These are phyloP conservation scores for Termitomyces sp. DNA, from an alignment of 768 basidiomycete species.

Conservation along the genomic window DNA sequence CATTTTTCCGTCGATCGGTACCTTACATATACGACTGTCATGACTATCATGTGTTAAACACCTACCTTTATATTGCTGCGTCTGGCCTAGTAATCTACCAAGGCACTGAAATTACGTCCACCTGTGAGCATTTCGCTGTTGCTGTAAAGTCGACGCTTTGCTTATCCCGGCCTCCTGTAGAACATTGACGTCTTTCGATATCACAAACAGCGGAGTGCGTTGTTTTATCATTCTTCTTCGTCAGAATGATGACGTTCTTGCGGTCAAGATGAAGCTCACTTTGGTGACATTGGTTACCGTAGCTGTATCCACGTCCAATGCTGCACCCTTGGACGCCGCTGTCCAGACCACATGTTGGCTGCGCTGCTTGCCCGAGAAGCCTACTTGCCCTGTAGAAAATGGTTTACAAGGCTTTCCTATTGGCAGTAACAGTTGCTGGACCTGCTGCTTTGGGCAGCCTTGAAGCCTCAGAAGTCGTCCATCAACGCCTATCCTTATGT, in stretches of 20 bases:
- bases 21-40: too few relatives aligned
- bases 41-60: too few relatives aligned
- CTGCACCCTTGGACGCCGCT: background rate
- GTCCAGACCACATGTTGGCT: background rate
- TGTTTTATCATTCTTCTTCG: background rate
- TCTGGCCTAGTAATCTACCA: too few relatives aligned
- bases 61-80: too few relatives aligned
- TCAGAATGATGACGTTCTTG: slow-evolving; percentile 39
- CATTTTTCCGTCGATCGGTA: too few relatives aligned
- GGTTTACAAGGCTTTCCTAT: background rate
- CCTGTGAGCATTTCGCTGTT: too few relatives aligned
- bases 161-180: background rate
- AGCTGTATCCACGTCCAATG: background rate
- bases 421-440: background rate
- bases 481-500: background rate
- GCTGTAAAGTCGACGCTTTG: too few relatives aligned
- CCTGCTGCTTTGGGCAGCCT: slow-evolving; percentile 1
- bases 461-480: background rate
- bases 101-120: too few relatives aligned
- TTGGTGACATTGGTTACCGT: background rate
- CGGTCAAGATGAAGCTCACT: slow-evolving; percentile 16
- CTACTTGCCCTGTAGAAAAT: background rate
- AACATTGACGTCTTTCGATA: background rate
- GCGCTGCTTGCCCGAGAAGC: background rate
- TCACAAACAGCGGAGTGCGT: background rate